These are phyloP conservation scores for Coccomyxa subellipsoidea DNA, from an alignment of 163 green algal genomes.

Conservation along the genomic window DNA sequence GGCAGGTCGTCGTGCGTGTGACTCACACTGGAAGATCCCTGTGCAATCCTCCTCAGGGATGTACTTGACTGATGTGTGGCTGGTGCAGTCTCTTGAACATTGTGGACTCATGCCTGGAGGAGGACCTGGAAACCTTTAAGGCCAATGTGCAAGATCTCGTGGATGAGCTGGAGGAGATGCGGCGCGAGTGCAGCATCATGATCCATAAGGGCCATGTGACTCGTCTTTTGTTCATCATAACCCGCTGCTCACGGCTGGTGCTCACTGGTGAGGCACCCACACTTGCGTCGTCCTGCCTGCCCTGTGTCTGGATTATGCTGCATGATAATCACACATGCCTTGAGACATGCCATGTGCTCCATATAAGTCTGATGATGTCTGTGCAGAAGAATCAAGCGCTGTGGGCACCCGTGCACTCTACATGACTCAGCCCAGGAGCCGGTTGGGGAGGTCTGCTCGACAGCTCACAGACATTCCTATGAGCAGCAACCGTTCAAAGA, in stretches of 20 bases:
- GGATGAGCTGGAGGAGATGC: constrained; percentile 62
- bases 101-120: constrained; percentile 37
- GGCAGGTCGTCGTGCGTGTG: no score
- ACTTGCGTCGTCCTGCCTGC: neutral
- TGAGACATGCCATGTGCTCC: no score
- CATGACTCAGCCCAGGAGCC: neutral
- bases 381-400: neutral
- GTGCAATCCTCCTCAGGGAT: neutral
- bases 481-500: neutral
- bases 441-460: neutral
- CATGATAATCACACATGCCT: no score
- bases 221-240: constrained; percentile 82
- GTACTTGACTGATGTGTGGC: neutral
- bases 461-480: neutral
- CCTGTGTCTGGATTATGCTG: neutral
- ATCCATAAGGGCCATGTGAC: constrained; percentile 63
- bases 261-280: constrained; percentile 27
- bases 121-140: constrained; percentile 47
- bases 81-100: constrained; percentile 30
- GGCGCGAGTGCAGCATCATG: constrained; percentile 29
- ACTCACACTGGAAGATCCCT: no score
- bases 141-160: constrained; percentile 60
- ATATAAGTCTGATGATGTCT: neutral
- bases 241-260: constrained; percentile 73
- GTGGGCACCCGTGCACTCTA: neutral